Percentiles rank a stretch among this genome's conserved stretches.
Evolutionary conservation across 2,329 filamentous ascomycete genomes (phyloP).

Genomic region (Myotisia sp.): DNA sequence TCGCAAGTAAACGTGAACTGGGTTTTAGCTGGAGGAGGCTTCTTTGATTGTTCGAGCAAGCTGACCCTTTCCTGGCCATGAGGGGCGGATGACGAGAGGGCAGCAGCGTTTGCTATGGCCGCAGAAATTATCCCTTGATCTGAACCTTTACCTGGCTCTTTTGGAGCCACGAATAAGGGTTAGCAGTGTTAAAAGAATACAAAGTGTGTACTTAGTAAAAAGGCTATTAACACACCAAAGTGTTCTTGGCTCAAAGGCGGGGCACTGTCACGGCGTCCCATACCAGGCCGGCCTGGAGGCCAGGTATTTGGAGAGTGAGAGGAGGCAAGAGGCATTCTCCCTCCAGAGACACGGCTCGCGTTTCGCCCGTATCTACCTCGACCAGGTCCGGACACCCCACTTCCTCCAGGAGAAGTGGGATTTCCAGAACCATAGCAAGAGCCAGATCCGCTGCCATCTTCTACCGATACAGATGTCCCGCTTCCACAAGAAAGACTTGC

Average conservation of each 20-base stretch:
- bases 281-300: conserved; percentile 35
- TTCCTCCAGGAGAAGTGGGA: conserved; percentile 41
- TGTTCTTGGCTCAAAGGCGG: conserved; percentile 28
- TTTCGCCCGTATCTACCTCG: conserved; percentile 66
- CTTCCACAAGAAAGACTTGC: conserved; percentile 46
- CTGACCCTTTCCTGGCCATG: conserved; percentile 65
- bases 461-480: conserved; percentile 32
- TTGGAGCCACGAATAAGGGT: too few relatives aligned
- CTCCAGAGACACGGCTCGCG: conserved; percentile 29
- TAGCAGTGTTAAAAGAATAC: conserved; percentile 7
- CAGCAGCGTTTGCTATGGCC: conserved; percentile 75
- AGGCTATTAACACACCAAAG: conserved; percentile 6
- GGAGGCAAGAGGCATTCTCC: conserved; percentile 48
- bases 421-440: conserved; percentile 45
- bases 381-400: conserved; percentile 70
- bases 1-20: conserved; percentile 97
- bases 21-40: conserved; percentile 54
- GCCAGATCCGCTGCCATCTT: conserved; percentile 33
- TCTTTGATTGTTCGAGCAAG: conserved; percentile 54
- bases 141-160: conserved; percentile 24
- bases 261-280: conserved; percentile 34
- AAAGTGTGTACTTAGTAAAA: conserved; percentile 13
- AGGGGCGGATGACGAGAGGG: conserved; percentile 39
- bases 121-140: conserved; percentile 78
- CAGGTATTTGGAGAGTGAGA: conserved; percentile 45